phyloP scores from a whole-genome alignment of 768 basidiomycete genomes.

The Boletus fagicola region DNA sequence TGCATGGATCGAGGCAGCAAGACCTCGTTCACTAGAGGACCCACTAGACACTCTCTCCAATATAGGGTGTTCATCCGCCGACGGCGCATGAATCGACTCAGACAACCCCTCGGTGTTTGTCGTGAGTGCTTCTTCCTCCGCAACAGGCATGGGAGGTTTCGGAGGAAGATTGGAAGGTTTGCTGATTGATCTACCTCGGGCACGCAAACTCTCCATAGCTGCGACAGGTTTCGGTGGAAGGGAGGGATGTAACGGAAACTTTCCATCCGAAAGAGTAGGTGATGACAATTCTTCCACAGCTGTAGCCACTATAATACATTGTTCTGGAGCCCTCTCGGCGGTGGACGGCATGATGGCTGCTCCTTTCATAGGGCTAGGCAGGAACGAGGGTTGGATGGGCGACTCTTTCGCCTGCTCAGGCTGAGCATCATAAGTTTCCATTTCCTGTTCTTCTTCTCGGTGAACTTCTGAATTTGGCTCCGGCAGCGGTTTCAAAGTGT shows the following conservation, averaged over 20 bases:
- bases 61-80: constrained; percentile 16
- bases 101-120: constrained; percentile 23
- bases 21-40: constrained; percentile 35
- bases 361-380: constrained; percentile 5
- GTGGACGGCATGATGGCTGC: constrained; percentile 1
- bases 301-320: constrained; percentile 14
- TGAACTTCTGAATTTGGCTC: constrained; percentile 37
- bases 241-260: constrained; percentile 42
- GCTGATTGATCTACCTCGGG: constrained; percentile 14
- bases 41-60: constrained; percentile 17
- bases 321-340: constrained; percentile 16
- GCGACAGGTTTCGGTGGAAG: constrained; percentile 47
- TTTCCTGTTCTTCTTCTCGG: constrained; percentile 22
- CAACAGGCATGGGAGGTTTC: constrained; percentile 6
- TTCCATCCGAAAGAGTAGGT: constrained; percentile 14
- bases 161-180: constrained; percentile 14
- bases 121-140: constrained; percentile 14
- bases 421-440: constrained; percentile 19
- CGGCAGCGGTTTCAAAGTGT: constrained; percentile 59
- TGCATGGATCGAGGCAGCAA: constrained; percentile 58
- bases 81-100: constrained; percentile 29
- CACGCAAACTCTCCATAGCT: constrained; percentile 17
- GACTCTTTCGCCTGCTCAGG: constrained; percentile 7
- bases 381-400: constrained; percentile 7
- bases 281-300: constrained; percentile 8